Base-by-base conservation (phyloP, 2,329 filamentous ascomycete genomes). In the Aspergillus intermedius region DNA sequence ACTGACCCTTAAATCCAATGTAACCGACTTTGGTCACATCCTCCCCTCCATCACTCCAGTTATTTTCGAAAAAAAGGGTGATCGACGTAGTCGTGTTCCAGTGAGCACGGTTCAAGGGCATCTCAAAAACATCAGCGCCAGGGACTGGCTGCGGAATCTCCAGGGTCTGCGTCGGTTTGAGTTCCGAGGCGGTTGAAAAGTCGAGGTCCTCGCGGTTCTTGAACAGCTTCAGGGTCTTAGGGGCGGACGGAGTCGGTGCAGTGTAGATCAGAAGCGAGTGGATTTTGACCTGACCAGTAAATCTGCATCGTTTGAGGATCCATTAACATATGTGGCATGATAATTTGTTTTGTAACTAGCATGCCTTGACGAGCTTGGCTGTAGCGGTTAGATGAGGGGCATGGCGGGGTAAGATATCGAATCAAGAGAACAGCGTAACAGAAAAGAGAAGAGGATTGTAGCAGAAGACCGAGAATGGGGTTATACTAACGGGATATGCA, bases 1-100 rank as follows among this genome's bases (percentile, higher is more conserved):
- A 97, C 70, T 95, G 88, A 21, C 93, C 93, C 71, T 88, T 91
- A 75, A 98, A 97, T 1, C 88, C 93, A 49, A 97, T 55, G 71
- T 96, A 98, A 53, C 77, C 83, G 2, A 97, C 67, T 44, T 83
- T 78, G 41, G 88, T 91, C 48, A 86, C 82, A 48, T 94, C 88
- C 63, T 91, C 88, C 12, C 89, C 87, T 0, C 83, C 88, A 43
- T 82, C 79, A 58, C 83, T 80, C 70, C 91, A 95, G 65, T 97
- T 98, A 66, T 96, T 88, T 60, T 88, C 85, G 60, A 97, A 87
- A 74, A 97, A 97, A 44, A 98, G 75, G 12, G 84, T 82, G 52
- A 98, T 74, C 17, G 79, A 84, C 43, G 88, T 86, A n/a, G 91
- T 89, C 22, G 84, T 87, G 57, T 86, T 88, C 77, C 96, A 98